A percentile compares a stretch with the other conserved stretches of the same genome.
Conservation (phyloP, 164 flowering plant genomes). For the Amborella trichopoda region DNA sequence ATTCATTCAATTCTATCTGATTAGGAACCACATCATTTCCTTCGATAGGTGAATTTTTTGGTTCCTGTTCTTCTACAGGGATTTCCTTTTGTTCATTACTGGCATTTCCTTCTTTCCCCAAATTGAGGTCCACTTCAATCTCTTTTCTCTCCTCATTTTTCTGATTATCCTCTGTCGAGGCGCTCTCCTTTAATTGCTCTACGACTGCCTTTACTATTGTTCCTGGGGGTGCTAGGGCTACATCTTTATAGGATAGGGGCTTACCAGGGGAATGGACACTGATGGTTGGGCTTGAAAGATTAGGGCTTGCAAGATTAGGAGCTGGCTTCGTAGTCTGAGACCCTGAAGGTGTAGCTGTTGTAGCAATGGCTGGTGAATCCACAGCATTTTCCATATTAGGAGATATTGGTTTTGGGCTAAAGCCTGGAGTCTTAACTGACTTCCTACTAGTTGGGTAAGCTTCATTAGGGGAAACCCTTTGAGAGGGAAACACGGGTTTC, state of each 20-base stretch:
- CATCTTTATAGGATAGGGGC: conserved; percentile 79
- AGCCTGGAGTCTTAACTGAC: conserved; percentile 15
- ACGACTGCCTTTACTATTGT: conserved; percentile 45
- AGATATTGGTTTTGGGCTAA: not conserved
- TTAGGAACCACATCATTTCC: too few species aligned
- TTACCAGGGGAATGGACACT: conserved; percentile 31
- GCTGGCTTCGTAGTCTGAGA: not conserved
- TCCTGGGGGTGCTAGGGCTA: conserved; percentile 79
- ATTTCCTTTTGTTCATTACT: too few species aligned
- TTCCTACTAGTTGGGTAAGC: conserved; percentile 16
- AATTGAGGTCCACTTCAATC: too few species aligned
- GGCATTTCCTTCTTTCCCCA: too few species aligned
- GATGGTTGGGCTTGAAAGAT: conserved; percentile 5
- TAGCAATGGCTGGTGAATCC: not conserved
- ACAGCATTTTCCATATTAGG: not conserved
- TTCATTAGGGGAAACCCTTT: conserved; percentile 16
- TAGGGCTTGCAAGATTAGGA: not conserved
- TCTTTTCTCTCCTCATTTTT: not conserved
- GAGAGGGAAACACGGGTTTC: conserved; percentile 9
- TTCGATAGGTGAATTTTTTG: too few species aligned
- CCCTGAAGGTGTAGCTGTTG: not conserved
- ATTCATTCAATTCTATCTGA: too few species aligned
- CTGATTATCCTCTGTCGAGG: not conserved
- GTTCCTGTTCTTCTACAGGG: not conserved
- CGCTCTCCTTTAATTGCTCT: conserved; percentile 30